These are phyloP conservation scores for Ophiostoma quercus DNA, from an alignment of 2,329 filamentous ascomycete genomes.

Conservation along the genomic window DNA sequence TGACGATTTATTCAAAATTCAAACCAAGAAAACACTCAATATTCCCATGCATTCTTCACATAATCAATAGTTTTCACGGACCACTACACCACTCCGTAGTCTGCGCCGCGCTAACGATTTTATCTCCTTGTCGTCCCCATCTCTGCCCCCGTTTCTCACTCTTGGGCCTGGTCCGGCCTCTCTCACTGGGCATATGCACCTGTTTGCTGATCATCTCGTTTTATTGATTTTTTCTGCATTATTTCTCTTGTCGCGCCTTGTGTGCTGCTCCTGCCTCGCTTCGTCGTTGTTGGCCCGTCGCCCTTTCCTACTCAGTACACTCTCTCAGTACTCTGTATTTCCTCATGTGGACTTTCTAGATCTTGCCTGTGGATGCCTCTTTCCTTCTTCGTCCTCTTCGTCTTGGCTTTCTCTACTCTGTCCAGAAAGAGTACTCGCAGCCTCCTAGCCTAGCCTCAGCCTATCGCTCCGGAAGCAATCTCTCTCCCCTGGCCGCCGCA, in stretches of 20 bases:
- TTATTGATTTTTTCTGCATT: not conserved
- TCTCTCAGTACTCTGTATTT: not conserved
- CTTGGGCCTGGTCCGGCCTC: constrained; percentile 19
- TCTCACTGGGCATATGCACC: not conserved
- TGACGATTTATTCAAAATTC: not conserved
- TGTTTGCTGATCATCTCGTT: not conserved
- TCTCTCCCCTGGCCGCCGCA: constrained; percentile 16
- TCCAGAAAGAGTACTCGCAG: not conserved
- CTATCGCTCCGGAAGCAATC: constrained; percentile 21
- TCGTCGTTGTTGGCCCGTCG: not conserved
- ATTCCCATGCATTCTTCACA: not conserved
- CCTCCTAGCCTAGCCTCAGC: constrained; percentile 9
- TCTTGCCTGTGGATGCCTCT: not conserved
- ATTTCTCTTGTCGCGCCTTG: not conserved
- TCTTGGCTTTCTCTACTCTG: not conserved
- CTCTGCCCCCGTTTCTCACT: constrained; percentile 15
- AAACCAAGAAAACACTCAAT: not conserved
- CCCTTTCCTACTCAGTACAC: not conserved
- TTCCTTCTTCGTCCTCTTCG: constrained; percentile 4
- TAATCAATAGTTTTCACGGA: constrained; percentile 2
- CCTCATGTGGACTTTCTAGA: not conserved
- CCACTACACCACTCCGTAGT: constrained; percentile 13
- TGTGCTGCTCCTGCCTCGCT: constrained; percentile 2
- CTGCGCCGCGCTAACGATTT: constrained; percentile 12
- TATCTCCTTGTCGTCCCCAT: constrained; percentile 20